phyloP scores from a whole-genome alignment of 2,329 filamentous ascomycete genomes.

The Beauveria pseudobassiana region DNA sequence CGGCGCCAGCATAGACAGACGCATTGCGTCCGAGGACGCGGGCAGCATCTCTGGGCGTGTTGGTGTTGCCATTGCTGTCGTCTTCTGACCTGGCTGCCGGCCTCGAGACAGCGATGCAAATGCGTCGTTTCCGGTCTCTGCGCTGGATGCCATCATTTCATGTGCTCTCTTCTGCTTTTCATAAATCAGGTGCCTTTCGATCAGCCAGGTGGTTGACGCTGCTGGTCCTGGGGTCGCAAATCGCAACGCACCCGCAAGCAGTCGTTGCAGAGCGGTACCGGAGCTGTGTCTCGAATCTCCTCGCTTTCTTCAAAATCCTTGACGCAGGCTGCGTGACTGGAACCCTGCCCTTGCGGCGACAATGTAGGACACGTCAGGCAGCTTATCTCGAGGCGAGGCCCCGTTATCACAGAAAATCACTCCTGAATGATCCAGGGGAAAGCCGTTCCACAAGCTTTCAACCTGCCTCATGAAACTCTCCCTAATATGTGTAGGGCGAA shows the following conservation, averaged over 20 bases:
- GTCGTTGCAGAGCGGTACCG: neutral
- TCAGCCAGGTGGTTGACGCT: neutral
- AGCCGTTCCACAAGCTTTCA: neutral
- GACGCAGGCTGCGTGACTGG: constrained; percentile 17
- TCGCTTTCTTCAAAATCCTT: constrained; percentile 15
- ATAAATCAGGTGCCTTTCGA: neutral
- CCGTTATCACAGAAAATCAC: neutral
- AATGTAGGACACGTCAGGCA: constrained; percentile 2
- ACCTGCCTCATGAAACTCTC: neutral
- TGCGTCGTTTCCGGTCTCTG: neutral
- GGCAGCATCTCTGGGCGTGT: constrained; percentile 1
- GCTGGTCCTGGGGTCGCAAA: neutral
- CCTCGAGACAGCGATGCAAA: constrained; percentile 2
- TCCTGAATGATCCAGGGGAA: neutral
- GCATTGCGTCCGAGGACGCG: constrained; percentile 23
- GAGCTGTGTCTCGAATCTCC: neutral
- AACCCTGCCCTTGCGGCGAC: neutral
- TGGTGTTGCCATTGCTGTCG: neutral
- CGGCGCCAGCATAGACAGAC: constrained; percentile 56
- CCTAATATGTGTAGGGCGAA: neutral
- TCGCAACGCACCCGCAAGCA: neutral
- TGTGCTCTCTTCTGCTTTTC: neutral
- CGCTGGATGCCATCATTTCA: neutral
- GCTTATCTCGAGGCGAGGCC: neutral
- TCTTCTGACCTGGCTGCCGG: neutral